Evolutionary conservation across 2,329 filamentous ascomycete species (phyloP).

Genomic region (Ophiostoma angusticollis): DNA sequence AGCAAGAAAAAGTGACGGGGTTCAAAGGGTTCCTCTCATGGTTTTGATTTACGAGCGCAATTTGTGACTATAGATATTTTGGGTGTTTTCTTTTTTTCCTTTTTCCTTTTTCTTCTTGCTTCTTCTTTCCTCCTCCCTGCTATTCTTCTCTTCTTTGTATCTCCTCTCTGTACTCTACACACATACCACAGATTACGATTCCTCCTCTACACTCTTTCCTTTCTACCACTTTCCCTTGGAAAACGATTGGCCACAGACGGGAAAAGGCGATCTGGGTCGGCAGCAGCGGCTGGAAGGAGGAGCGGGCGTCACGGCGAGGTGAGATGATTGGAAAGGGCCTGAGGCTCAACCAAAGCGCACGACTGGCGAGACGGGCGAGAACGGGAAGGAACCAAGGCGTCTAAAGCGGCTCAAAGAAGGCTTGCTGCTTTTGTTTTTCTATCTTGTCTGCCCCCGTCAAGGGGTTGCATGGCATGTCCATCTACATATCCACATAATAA

Average conservation of each 20-base stretch:
- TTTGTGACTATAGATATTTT: conserved; percentile 16
- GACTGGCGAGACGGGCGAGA: too few relatives aligned
- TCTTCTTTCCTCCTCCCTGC: background rate
- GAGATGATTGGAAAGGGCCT: too few relatives aligned
- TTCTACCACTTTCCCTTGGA: background rate
- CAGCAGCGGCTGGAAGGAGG: too few relatives aligned
- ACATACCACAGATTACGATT: conserved; percentile 3
- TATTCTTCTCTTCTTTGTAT: conserved; percentile 4
- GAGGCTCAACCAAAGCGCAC: too few relatives aligned
- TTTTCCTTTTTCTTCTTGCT: background rate
- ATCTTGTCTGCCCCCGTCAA: background rate
- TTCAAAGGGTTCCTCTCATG: background rate
- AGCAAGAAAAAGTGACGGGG: background rate
- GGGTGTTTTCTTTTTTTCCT: conserved; percentile 37
- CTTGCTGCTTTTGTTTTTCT: conserved; percentile 1
- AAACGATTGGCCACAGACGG: too few relatives aligned
- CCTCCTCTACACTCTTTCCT: background rate
- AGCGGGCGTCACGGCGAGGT: too few relatives aligned
- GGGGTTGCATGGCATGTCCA: background rate
- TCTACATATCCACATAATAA: conserved; percentile 7
- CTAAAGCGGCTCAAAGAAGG: background rate
- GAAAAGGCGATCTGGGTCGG: too few relatives aligned
- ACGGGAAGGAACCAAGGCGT: background rate
- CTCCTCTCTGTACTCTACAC: conserved; percentile 7
- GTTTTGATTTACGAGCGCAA: conserved; percentile 7